A percentile compares a stretch with the other conserved stretches of the same genome.
Evolutionary conservation across 305 asterid genomes (phyloP).

Genomic region (Euphrasia arctica): DNA sequence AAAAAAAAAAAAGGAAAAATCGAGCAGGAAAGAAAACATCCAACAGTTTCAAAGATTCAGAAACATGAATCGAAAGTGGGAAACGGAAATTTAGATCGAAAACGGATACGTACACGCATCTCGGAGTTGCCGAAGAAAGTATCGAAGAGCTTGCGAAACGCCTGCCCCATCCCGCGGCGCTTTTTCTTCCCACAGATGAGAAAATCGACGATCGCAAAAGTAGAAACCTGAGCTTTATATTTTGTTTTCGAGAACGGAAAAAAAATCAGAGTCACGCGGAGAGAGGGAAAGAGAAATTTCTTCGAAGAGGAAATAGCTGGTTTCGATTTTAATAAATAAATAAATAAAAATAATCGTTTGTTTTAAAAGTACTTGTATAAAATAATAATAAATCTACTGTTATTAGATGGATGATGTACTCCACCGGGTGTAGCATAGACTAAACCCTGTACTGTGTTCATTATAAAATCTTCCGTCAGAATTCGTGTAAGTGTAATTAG

Average conservation of each 20-base stretch:
- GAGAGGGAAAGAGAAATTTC: background rate
- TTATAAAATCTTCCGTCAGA: no score
- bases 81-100: slow-evolving; percentile 5
- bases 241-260: background rate
- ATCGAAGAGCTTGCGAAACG: slow-evolving; percentile 95
- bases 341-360: no score
- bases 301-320: background rate
- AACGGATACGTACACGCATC: slow-evolving; percentile 63
- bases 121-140: slow-evolving; percentile 87
- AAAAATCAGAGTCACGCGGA: background rate
- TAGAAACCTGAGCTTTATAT: background rate
- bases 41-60: slow-evolving; percentile 8
- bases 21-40: background rate
- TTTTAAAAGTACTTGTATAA: no score
- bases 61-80: background rate
- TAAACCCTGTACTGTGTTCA: no score
- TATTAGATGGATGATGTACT: no score
- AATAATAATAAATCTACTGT: no score
- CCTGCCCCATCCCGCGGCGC: slow-evolving; percentile 68
- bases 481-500: no score
- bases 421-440: no score
- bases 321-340: background rate
- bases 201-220: slow-evolving; percentile 30
- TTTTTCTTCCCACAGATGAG: slow-evolving; percentile 18
- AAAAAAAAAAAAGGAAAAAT: background rate